Evolutionary conservation across 2,329 filamentous ascomycete genomes (phyloP).

Genomic region (Fusarium torulosum): DNA sequence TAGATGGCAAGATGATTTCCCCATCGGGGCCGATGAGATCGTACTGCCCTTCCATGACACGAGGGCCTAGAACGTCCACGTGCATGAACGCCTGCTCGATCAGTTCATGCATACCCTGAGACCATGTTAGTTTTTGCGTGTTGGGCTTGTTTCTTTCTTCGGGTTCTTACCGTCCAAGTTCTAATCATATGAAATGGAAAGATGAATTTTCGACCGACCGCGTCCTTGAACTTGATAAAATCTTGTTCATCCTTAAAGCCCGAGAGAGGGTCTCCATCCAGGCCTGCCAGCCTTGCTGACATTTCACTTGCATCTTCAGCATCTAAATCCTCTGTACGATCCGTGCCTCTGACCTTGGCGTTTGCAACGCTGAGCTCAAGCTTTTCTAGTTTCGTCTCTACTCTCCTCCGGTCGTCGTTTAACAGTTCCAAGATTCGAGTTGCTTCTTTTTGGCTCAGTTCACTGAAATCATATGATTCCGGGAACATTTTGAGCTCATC

Average conservation of each 20-base stretch:
- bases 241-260: not conserved
- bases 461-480: too few species aligned
- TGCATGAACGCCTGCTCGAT: conserved; percentile 86
- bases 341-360: too few species aligned
- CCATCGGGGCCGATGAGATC: conserved; percentile 82
- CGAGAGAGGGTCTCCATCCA: too few species aligned
- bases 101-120: conserved; percentile 84
- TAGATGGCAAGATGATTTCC: conserved; percentile 80
- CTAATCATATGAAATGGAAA: conserved; percentile 89
- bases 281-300: too few species aligned
- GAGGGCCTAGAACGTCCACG: conserved; percentile 79
- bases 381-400: too few species aligned
- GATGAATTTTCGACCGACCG: conserved; percentile 88
- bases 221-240: conserved; percentile 77
- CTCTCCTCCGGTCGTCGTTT: too few species aligned
- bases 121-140: conserved; percentile 40
- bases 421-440: too few species aligned
- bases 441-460: too few species aligned
- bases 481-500: too few species aligned
- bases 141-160: not conserved
- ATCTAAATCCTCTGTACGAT: too few species aligned
- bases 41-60: conserved; percentile 82
- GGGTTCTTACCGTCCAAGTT: conserved; percentile 78
- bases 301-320: too few species aligned
- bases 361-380: too few species aligned